Percentiles rank a stretch among this genome's conserved stretches.
These are phyloP conservation scores for Bigelowiella natans DNA, from an alignment of 78 protist species.

Conservation along the genomic window DNA sequence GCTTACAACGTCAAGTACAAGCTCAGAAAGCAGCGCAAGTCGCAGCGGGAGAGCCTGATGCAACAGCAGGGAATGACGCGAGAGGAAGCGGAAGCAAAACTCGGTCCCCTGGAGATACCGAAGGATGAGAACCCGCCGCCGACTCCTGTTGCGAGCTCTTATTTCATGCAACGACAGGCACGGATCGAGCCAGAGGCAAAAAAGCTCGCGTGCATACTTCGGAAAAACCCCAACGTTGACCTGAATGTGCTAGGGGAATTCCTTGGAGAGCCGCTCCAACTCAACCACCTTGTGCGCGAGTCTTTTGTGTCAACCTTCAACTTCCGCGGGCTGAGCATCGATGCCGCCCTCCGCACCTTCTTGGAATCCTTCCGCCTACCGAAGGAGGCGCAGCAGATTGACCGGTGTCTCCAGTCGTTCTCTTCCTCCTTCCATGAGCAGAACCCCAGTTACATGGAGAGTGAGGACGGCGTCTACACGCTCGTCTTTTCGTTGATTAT, in stretches of 20 bases:
- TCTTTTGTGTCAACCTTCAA: not conserved
- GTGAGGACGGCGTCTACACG: not conserved
- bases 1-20: not conserved
- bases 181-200: too few relatives aligned
- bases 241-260: not conserved
- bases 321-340: not conserved
- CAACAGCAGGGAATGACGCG: not conserved
- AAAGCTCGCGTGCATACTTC: not conserved
- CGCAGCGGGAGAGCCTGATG: not conserved
- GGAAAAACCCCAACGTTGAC: not conserved
- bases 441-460: not conserved
- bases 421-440: not conserved
- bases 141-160: too few relatives aligned
- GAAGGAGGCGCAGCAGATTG: not conserved
- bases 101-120: too few relatives aligned
- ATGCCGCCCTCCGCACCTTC: not conserved
- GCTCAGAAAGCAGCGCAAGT: not conserved
- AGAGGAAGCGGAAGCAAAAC: not conserved
- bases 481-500: not conserved
- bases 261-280: not conserved
- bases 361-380: not conserved
- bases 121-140: too few relatives aligned
- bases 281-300: not conserved
- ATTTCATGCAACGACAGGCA: too few relatives aligned
- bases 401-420: not conserved